Evolutionary conservation across 108 stramenopile genomes (phyloP), one percentile per base, ranked within the genome.

Genomic region (Fistulifera solaris): DNA sequence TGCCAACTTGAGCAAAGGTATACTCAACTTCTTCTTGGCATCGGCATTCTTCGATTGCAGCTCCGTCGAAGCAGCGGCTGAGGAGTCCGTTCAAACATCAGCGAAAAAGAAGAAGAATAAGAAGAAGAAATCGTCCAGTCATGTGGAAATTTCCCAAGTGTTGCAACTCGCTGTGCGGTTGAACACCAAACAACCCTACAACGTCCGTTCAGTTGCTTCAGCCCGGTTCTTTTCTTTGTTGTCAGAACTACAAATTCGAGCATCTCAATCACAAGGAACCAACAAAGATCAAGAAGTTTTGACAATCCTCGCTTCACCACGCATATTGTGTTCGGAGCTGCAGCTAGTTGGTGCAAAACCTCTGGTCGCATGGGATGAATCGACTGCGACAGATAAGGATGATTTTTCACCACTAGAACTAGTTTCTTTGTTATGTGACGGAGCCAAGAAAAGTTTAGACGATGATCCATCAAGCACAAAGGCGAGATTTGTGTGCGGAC

Each of bases 11-110:
- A 58, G 40, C 39, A 67, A 40, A 52, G 56, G 55, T 52, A 61
- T 83, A 16, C 27, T 80, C 12, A 31, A 52, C 15, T 84, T 90
- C 43, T 82, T 90, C 27, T 68, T 86, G 73, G 66, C 74, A 48
- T 56, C 62, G 13, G 81, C 88, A 21, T 90, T 86, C 48, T 85
- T 84, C 56, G 82, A 89, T 58, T 79, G 78, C 52, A 72, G 70
- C 31, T 35, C 31, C 6, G 31, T 35, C 31, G 8, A 35, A 3
- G 31, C 31, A 15, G 40, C 47, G 24, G 31, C 55, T 14, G 48
- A 47, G 19, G 18, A 16, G 24, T 70, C 43, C 18, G 27, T 10
- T 22, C 43, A 31, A 15, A 66, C 52, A 43, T 53, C 59, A 4
- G 38, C 56, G 21, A 79, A 77, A 43, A 78, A 78, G 61, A 71